Evolutionary conservation across 139 green algal species (phyloP), one percentile per base, ranked within the genome.

Genomic region (Tetradesmus obliquus): DNA sequence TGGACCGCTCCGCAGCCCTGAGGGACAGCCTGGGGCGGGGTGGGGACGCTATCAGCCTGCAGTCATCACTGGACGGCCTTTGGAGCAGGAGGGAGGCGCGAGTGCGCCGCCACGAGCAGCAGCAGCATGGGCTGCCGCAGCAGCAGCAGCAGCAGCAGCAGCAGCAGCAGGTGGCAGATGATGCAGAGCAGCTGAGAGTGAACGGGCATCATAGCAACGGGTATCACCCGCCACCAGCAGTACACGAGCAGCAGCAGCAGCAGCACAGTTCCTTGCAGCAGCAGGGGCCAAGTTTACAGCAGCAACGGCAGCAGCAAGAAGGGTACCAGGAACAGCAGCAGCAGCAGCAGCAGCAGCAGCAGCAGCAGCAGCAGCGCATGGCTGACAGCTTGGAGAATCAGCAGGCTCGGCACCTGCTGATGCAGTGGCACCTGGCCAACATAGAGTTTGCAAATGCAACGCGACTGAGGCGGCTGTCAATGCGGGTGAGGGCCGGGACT

Each of bases 341-440:
- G 24, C 9, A 87, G 3, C 57, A 81, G 45, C 53, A 82, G 54
- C 79, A 87, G 24, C 55, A 90, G 20, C 53, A 53, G 17, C 86
- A 17, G 71, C 57, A 62, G 53, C 79, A 79, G 88, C 22, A n/a
- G 57, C 84, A 32, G 58, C 58, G 57, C 5, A 32, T 87, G 1
- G 53, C 82, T 4, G 20, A 17, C 54, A 51, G 54, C 53, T 71
- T 87, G 2, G 19, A 15, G 5, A 54, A 15, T 19, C 20, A 69
- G 19, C 45, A 90, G 53, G 86, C 71, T 5, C 71, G 76, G 6
- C n/a, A 62, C 22, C 24, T 86, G 57, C 93, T 98, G 66, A 94
- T 99, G 82, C 91, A 99, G 84, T 99, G 98, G 98, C 98, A 99
- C 94, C 92, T 98, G 51, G 98, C 98, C 84, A 99, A 99, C 90